Base-by-base conservation (phyloP, 2,329 filamentous ascomycete species). In the Alternaria panax region DNA sequence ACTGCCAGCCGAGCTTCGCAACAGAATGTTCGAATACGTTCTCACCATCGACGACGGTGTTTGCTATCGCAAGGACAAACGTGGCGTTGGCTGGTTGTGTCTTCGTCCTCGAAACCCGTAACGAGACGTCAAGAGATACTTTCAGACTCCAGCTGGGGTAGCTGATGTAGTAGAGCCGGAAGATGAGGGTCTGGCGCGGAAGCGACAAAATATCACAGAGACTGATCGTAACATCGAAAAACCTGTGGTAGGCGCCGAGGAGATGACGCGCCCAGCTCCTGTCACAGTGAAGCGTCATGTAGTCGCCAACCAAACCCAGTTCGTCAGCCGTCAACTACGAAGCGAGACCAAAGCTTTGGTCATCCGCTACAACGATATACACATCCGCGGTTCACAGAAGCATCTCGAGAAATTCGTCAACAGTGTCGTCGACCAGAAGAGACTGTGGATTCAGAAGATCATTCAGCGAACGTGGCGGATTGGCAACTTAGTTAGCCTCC, bases 221-320 rank as follows among this genome's bases (percentile, higher is more conserved):
- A 4, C 45, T 30, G 16, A 11, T 47, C 4, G 14, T 3, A 5
- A 1, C 16, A 47, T 3, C 18, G 22, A 47, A 27, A 32, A 47
- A 8, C 7, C 45, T 5, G 45, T 22, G n/a, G 7, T 20, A 9
- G 45, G 7, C 2, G 4, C 18, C 28, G 24, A 34, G 7, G 14
- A 12, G 45, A 47, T 5, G 18, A 32, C 11, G 5, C 18, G 30
- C 18, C 18, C 11, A 24, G 12, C 1, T 7, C 45, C 3, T 18
- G 28, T 47, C 28, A 47, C 27, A 24, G 27, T 47, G 45, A 32
- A 47, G 14, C 28, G 27, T 24, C 27, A 47, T 7, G 18, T 34
- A 12, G 45, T 53, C 40, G 36, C 51, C 3, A 60, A 63, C 20
- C 53, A 57, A 8, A 48, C 60, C 5, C 32, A 45, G n/a, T 57